Evolutionary conservation across 148 eudicot genomes (phyloP), one percentile per base, ranked within the genome.

Genomic region (Chenopodium album): DNA sequence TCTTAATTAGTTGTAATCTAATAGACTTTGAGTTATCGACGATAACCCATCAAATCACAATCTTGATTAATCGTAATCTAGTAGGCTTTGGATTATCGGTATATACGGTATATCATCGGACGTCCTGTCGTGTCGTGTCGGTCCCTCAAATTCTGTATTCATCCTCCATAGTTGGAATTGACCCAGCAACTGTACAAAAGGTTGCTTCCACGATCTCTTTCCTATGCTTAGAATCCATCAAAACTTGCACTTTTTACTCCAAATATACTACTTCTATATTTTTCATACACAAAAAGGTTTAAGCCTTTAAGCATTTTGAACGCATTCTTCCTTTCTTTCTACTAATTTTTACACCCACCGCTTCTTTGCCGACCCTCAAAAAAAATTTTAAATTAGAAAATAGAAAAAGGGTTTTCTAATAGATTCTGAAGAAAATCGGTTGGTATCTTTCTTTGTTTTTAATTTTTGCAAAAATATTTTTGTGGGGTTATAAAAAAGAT

Each of bases 201-300:
- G 72, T 81, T 75, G 83, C 79, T 81, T 81, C 73, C 83, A 81
- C 83, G 79, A 81, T 81, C 79, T 76, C 7, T 37, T 13, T 62
- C 64, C 46, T 71, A 46, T 29, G 13, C 48, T 71, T 71, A 19
- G 73, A 77, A 71, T 71, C 81, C 28, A 29, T 41, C 63, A 17
- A 44, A 9, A 70, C 9, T 19, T 56, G 6, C 13, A 56, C 62
- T 56, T 17, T 56, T 56, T 56, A 56, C 62, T 56, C 62, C 62
- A 56, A 56, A 56, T 56, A 12, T 56, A 56, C 62, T 56, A 56
- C 12, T 48, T 48, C 12, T 9, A 50, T 29, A 1, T 29, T 50
- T 75, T 65, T 75, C 48, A 28, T 13, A 0, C 28, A 32, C 44
- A 41, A 41, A 70, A 29, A 82, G 77, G 65, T 77, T 34, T 34